These are phyloP conservation scores for Lizonia empirigonia DNA, from an alignment of 2,329 filamentous ascomycete genomes.

Conservation along the genomic window DNA sequence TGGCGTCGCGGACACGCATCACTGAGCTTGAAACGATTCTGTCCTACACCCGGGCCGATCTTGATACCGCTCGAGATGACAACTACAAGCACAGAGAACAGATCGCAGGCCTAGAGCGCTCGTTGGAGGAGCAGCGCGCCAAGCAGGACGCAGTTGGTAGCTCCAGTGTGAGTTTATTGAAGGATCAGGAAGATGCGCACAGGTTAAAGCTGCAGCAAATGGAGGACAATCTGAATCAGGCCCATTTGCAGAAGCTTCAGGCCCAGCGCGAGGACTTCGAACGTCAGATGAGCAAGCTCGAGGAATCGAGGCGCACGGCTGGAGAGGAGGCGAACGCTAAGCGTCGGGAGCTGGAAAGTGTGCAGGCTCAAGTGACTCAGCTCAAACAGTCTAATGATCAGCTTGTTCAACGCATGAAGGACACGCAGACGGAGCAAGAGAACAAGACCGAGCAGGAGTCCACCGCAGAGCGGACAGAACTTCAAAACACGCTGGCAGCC, in stretches of 20 bases:
- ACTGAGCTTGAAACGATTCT: conserved; percentile 45
- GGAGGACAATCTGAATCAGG: conserved; percentile 32
- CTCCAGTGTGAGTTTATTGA: conserved; percentile 20
- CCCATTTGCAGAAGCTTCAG: conserved; percentile 24
- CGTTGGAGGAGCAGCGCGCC: conserved; percentile 20
- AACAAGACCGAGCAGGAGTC: conserved; percentile 7
- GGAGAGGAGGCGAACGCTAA: conserved; percentile 21
- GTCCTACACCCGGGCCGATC: conserved; percentile 41
- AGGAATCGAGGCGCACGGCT: conserved; percentile 25
- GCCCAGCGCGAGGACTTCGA: conserved; percentile 35
- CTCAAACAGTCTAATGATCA: conserved; percentile 19
- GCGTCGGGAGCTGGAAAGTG: conserved; percentile 19
- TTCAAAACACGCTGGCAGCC: conserved; percentile 29
- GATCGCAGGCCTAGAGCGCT: conserved; percentile 23
- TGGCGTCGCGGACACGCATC: conserved; percentile 37
- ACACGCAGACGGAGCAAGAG: conserved; percentile 8
- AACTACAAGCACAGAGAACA: conserved; percentile 40
- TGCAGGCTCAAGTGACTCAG: conserved; percentile 25
- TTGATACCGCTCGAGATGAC: conserved; percentile 36
- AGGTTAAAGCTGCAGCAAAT: conserved; percentile 33
- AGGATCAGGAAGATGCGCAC: conserved; percentile 30
- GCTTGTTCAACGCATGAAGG: neutral
- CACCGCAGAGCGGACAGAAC: conserved; percentile 6
- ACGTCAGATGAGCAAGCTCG: conserved; percentile 20
- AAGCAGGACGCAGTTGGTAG: conserved; percentile 15